phyloP scores from a whole-genome alignment of 352 stramenopile genomes.

The Phytopythium montanum region DNA sequence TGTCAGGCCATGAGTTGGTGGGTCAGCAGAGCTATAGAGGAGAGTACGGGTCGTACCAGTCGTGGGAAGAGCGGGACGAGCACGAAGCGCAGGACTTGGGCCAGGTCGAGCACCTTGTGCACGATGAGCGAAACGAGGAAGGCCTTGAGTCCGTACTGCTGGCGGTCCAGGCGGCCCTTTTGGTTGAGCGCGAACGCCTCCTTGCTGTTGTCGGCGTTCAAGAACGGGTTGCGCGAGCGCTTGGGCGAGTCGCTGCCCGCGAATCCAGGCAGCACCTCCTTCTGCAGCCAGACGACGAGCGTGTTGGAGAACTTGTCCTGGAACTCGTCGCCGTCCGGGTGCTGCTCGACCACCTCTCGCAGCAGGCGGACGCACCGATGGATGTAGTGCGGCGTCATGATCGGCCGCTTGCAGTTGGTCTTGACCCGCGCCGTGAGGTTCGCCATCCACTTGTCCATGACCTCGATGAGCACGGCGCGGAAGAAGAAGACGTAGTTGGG shows the following conservation, averaged over 20 bases:
- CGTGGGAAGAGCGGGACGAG: slow-evolving; percentile 79
- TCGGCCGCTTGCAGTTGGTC: slow-evolving; percentile 67
- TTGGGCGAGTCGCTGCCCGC: slow-evolving; percentile 74
- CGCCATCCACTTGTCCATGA: slow-evolving; percentile 90
- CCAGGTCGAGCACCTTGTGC: slow-evolving; percentile 83
- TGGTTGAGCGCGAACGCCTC: slow-evolving; percentile 81
- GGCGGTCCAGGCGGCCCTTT: slow-evolving; percentile 75
- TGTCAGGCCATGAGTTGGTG: not conserved
- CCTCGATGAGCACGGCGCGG: slow-evolving; percentile 73
- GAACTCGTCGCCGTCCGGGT: slow-evolving; percentile 82
- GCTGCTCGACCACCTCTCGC: slow-evolving; percentile 78
- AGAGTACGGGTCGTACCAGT: too few species aligned
- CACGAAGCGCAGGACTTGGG: slow-evolving; percentile 80
- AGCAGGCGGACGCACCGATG: slow-evolving; percentile 83
- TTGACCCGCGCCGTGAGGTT: slow-evolving; percentile 62
- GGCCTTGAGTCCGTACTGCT: slow-evolving; percentile 85
- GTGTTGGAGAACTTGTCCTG: slow-evolving; percentile 85
- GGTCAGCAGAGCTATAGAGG: too few species aligned
- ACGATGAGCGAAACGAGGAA: slow-evolving; percentile 80
- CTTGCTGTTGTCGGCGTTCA: slow-evolving; percentile 76
- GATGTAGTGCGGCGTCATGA: slow-evolving; percentile 81
- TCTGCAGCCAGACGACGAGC: slow-evolving; percentile 81
- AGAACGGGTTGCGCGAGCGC: slow-evolving; percentile 78
- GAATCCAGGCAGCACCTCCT: slow-evolving; percentile 82
- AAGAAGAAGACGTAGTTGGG: slow-evolving; percentile 88